Evolutionary conservation across 2,329 filamentous ascomycete genomes (phyloP).

Genomic region (Fusarium coffeatum): DNA sequence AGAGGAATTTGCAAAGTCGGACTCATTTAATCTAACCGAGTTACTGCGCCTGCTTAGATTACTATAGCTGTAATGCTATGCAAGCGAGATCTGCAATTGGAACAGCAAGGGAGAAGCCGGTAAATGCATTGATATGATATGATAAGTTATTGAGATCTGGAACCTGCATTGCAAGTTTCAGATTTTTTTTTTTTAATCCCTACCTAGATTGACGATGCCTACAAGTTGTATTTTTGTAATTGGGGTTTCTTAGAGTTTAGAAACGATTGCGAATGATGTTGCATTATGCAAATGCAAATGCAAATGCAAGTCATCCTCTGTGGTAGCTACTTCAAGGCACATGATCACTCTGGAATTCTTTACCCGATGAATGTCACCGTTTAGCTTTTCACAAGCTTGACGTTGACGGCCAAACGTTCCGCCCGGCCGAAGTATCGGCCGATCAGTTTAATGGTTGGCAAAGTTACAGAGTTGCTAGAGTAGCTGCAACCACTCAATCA

Average conservation of each 20-base stretch:
- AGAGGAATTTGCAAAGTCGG: background rate
- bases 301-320: background rate
- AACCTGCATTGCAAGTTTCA: background rate
- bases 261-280: constrained; percentile 29
- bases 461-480: background rate
- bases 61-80: background rate
- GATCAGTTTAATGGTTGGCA: constrained; percentile 19
- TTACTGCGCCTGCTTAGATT: background rate
- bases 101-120: constrained; percentile 11
- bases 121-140: background rate
- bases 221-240: background rate
- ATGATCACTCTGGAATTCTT: background rate
- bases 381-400: background rate
- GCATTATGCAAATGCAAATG: constrained; percentile 8
- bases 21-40: background rate
- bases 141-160: background rate
- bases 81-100: constrained; percentile 1
- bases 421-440: constrained; percentile 22
- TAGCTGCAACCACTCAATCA: constrained; percentile 18
- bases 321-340: background rate
- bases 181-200: background rate
- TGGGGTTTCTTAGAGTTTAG: background rate
- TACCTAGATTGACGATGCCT: background rate
- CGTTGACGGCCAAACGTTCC: background rate
- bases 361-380: background rate